Evolutionary conservation across 2,329 filamentous ascomycete species (phyloP).

Genomic region (Epichloe sibirici): DNA sequence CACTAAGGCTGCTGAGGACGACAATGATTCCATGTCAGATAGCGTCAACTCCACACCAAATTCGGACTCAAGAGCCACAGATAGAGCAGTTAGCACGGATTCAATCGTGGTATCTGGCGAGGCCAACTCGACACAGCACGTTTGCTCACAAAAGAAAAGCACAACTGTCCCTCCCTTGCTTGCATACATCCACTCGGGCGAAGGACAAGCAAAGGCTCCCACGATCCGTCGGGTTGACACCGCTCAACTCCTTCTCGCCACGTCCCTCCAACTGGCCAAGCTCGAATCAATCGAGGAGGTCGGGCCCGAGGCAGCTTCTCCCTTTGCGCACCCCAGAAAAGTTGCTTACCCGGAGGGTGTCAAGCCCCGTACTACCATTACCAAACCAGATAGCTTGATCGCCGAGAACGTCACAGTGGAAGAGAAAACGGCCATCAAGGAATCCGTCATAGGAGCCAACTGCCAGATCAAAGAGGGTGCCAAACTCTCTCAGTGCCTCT

Average conservation of each 20-base stretch:
- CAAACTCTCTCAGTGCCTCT: slow-evolving; percentile 70
- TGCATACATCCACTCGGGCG: slow-evolving; percentile 64
- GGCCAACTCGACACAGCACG: not conserved
- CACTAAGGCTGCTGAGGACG: slow-evolving; percentile 23
- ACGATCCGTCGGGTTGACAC: slow-evolving; percentile 84
- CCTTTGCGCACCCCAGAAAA: slow-evolving; percentile 68
- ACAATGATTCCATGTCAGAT: slow-evolving; percentile 21
- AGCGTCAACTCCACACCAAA: slow-evolving; percentile 17
- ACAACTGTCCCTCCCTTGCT: slow-evolving; percentile 56
- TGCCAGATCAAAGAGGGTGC: slow-evolving; percentile 81
- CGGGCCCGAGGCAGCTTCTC: slow-evolving; percentile 45
- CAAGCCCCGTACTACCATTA: slow-evolving; percentile 69
- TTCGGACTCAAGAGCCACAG: slow-evolving; percentile 11
- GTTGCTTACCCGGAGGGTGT: slow-evolving; percentile 75
- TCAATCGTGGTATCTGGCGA: not conserved
- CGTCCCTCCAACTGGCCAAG: slow-evolving; percentile 80
- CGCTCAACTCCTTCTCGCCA: slow-evolving; percentile 63
- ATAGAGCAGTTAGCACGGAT: not conserved
- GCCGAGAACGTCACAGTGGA: slow-evolving; percentile 83
- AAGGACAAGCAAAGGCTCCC: slow-evolving; percentile 33
- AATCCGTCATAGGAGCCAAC: slow-evolving; percentile 75
- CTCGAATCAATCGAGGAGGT: slow-evolving; percentile 58
- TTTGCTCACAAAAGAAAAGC: not conserved
- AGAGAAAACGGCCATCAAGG: slow-evolving; percentile 84
- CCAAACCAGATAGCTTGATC: slow-evolving; percentile 68